A percentile compares a stretch with the other conserved stretches of the same genome.
These are phyloP conservation scores for Anisodus acutangulus DNA, from an alignment of 257 asterid genomes.

Conservation along the genomic window DNA sequence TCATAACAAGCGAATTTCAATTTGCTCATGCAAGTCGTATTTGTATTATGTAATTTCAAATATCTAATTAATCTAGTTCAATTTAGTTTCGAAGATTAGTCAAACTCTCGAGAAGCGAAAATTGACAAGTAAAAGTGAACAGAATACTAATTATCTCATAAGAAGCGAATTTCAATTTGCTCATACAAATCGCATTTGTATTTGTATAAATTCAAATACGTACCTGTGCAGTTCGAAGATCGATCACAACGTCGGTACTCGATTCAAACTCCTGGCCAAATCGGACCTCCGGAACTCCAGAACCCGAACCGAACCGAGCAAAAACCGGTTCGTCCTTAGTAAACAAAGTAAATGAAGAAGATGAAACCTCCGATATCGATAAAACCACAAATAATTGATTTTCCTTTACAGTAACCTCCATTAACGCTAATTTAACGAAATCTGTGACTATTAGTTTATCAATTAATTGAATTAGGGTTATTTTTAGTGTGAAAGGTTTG, in stretches of 20 bases:
- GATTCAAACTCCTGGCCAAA: constrained; percentile 58
- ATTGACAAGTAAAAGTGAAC: too few relatives aligned
- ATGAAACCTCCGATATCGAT: constrained; percentile 75
- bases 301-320: constrained; percentile 65
- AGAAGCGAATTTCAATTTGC: background rate
- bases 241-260: constrained; percentile 54
- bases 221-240: constrained; percentile 60
- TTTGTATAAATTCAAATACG: too few relatives aligned
- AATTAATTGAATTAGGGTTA: background rate
- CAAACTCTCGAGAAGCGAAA: background rate
- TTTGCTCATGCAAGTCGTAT: background rate
- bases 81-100: constrained; percentile 48
- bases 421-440: background rate
- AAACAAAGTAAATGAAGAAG: constrained; percentile 48
- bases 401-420: constrained; percentile 43
- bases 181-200: too few relatives aligned
- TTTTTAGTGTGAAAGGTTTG: background rate
- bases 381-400: constrained; percentile 60
- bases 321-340: constrained; percentile 54
- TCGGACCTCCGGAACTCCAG: constrained; percentile 51
- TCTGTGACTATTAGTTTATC: background rate
- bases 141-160: background rate
- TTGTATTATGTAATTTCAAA: background rate
- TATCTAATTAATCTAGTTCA: background rate
- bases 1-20: constrained; percentile 2